phyloP scores from a whole-genome alignment of 1,284 basidiomycete species.

The Ustilago curta region DNA sequence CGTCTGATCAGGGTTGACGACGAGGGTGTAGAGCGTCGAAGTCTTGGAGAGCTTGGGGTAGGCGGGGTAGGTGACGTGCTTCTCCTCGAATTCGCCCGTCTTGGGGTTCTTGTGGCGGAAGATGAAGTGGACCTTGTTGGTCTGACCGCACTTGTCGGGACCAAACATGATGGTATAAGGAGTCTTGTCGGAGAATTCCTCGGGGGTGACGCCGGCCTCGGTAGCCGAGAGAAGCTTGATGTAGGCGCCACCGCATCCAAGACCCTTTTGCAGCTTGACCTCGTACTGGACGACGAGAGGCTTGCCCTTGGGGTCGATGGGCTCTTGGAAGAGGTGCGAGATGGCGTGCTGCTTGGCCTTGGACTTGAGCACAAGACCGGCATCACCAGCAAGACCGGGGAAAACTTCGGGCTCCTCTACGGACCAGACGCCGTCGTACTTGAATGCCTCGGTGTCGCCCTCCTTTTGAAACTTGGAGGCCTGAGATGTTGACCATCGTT shows the following conservation, averaged over 20 bases:
- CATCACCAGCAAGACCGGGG: slow-evolving; percentile 71
- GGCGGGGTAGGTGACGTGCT: slow-evolving; percentile 87
- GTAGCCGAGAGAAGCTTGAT: slow-evolving; percentile 84
- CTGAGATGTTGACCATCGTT: slow-evolving; percentile 94
- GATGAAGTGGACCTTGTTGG: slow-evolving; percentile 69
- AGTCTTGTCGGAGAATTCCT: slow-evolving; percentile 68
- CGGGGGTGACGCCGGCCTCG: slow-evolving; percentile 64
- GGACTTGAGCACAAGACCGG: slow-evolving; percentile 73
- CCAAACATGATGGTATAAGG: slow-evolving; percentile 70
- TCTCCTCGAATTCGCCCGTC: slow-evolving; percentile 83
- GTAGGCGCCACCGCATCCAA: slow-evolving; percentile 99
- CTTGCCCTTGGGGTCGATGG: slow-evolving; percentile 85
- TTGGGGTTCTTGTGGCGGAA: slow-evolving; percentile 68
- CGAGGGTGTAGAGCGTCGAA: slow-evolving; percentile 69
- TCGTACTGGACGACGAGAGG: slow-evolving; percentile 98
- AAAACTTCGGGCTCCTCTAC: slow-evolving; percentile 88
- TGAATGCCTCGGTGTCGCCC: slow-evolving; percentile 74
- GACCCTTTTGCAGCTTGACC: slow-evolving; percentile 95
- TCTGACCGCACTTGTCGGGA: slow-evolving; percentile 67
- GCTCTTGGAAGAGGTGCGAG: slow-evolving; percentile 85
- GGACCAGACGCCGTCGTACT: slow-evolving; percentile 96
- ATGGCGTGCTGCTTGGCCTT: slow-evolving; percentile 97
- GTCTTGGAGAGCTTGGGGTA: slow-evolving; percentile 74
- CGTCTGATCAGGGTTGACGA: slow-evolving; percentile 92
- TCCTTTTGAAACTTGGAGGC: slow-evolving; percentile 82